Conservation (phyloP, 495 filamentous ascomycete genomes). For the Neurospora sublineolata region DNA sequence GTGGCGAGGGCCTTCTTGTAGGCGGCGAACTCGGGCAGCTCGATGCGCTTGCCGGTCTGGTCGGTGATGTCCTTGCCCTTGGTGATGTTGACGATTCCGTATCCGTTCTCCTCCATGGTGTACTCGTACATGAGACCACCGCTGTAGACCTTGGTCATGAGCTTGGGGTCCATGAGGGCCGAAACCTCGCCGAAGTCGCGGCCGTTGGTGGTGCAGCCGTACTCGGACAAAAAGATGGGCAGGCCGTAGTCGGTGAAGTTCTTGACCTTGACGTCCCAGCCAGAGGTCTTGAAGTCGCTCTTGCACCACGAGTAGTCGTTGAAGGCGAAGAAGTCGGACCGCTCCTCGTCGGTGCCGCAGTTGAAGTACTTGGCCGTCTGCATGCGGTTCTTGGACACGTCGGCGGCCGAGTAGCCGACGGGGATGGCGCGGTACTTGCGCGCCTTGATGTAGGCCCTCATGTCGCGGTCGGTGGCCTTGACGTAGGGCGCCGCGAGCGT, state of each 20-base stretch:
- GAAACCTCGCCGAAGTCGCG: slow-evolving; percentile 75
- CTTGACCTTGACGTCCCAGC: slow-evolving; percentile 86
- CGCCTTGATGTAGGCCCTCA: slow-evolving; percentile 71
- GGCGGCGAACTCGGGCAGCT: slow-evolving; percentile 42
- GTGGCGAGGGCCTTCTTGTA: slow-evolving; percentile 54
- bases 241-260: slow-evolving; percentile 82
- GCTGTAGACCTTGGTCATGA: slow-evolving; percentile 87
- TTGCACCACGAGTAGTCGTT: slow-evolving; percentile 99
- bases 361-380: slow-evolving; percentile 93
- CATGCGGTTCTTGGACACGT: slow-evolving; percentile 75
- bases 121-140: slow-evolving; percentile 97
- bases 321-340: slow-evolving; percentile 93
- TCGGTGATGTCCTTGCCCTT: slow-evolving; percentile 40
- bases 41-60: slow-evolving; percentile 16
- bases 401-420: slow-evolving; percentile 89
- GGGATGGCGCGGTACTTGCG: slow-evolving; percentile 68
- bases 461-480: slow-evolving; percentile 90
- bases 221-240: slow-evolving; percentile 94
- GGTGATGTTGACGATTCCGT: slow-evolving; percentile 66
- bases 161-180: slow-evolving; percentile 61
- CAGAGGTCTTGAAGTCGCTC: slow-evolving; percentile 65
- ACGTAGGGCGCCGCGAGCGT: slow-evolving; percentile 73
- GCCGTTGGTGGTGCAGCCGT: slow-evolving; percentile 70
- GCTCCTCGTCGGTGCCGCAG: slow-evolving; percentile 78
- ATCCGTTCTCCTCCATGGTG: slow-evolving; percentile 64